Percentiles rank a stretch among this genome's conserved stretches.
Conservation (phyloP, 768 basidiomycete species). For the Amanita pallidorosea region DNA sequence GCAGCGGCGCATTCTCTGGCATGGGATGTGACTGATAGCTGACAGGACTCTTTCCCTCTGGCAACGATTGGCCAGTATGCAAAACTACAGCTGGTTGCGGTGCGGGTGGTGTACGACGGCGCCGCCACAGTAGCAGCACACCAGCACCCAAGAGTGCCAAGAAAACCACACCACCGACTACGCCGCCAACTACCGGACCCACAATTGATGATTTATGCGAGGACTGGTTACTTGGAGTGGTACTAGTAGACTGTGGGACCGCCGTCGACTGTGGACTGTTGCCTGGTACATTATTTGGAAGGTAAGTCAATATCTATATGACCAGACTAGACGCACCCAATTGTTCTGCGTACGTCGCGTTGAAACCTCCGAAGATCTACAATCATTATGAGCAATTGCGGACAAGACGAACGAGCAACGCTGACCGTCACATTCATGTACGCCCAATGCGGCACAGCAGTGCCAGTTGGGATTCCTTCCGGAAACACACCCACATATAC, state of each 20-base stretch:
- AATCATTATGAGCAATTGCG: not conserved
- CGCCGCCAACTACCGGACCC: constrained; percentile 56
- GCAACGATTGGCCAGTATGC: not conserved
- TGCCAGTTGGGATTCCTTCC: constrained; percentile 27
- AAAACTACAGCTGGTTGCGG: not conserved
- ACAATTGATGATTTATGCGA: constrained; percentile 19
- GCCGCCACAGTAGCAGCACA: constrained; percentile 20
- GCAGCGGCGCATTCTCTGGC: not conserved
- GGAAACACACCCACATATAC: constrained; percentile 25
- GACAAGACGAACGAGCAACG: not conserved
- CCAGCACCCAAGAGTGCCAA: constrained; percentile 27
- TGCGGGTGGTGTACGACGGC: constrained; percentile 6
- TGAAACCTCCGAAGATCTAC: constrained; percentile 22
- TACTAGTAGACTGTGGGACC: constrained; percentile 13
- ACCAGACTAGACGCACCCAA: constrained; percentile 12
- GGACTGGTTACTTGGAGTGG: not conserved
- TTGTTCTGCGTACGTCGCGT: constrained; percentile 18
- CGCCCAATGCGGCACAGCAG: constrained; percentile 38
- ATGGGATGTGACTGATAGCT: not conserved
- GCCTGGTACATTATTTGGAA: constrained; percentile 5
- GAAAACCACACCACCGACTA: constrained; percentile 42
- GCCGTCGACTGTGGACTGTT: constrained; percentile 26
- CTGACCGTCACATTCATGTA: constrained; percentile 32
- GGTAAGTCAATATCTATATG: not conserved
- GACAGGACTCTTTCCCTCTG: not conserved